Percentiles rank a stretch among this genome's conserved stretches.
phyloP scores from a whole-genome alignment of 2,329 filamentous ascomycete genomes.

The Epichloe sp. region DNA sequence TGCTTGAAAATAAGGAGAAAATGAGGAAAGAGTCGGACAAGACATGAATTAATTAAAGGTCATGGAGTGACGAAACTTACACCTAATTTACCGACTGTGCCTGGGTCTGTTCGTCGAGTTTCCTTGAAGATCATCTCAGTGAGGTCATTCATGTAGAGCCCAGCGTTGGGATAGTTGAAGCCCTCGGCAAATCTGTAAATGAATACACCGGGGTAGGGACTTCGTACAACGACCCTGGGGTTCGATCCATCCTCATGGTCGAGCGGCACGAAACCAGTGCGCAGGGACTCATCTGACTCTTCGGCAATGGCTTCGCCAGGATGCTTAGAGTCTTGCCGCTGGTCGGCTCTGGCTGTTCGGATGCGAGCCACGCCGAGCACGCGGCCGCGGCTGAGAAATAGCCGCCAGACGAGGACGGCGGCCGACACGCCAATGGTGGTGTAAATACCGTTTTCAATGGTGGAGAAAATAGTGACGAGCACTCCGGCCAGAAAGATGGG shows the following conservation, averaged over 20 bases:
- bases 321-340: slow-evolving; percentile 7
- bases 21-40: not conserved
- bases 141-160: slow-evolving; percentile 36
- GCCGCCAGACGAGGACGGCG: slow-evolving; percentile 61
- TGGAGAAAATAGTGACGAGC: slow-evolving; percentile 65
- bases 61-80: slow-evolving; percentile 17
- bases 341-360: slow-evolving; percentile 61
- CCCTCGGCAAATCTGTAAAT: slow-evolving; percentile 42
- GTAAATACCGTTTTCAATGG: slow-evolving; percentile 80
- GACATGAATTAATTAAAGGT: too few relatives aligned
- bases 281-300: slow-evolving; percentile 31
- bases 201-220: slow-evolving; percentile 39
- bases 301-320: slow-evolving; percentile 22
- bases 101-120: slow-evolving; percentile 31
- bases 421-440: slow-evolving; percentile 59
- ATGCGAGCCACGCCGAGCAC: slow-evolving; percentile 72
- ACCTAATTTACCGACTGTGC: slow-evolving; percentile 31
- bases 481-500: slow-evolving; percentile 79
- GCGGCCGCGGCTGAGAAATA: slow-evolving; percentile 64
- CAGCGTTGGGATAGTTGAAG: slow-evolving; percentile 43
- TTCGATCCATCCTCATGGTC: slow-evolving; percentile 39
- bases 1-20: not conserved
- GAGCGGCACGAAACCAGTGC: slow-evolving; percentile 33
- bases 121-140: slow-evolving; percentile 30
- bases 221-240: slow-evolving; percentile 29